phyloP scores from a whole-genome alignment of 345 rosid species.

The Anastatica hierochuntica region DNA sequence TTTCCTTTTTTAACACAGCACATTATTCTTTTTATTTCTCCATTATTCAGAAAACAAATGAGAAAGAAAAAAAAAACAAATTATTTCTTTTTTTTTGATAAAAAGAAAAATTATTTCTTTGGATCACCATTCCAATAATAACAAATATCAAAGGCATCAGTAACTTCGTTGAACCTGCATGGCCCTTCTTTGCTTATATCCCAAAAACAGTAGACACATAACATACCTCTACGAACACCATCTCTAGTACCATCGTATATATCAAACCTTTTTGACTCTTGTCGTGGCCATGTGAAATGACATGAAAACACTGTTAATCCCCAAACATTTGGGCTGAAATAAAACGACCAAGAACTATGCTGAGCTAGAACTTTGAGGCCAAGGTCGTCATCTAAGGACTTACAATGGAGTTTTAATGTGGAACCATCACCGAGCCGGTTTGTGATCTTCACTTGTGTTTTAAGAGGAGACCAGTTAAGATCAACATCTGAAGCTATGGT shows the following conservation, averaged over 20 bases:
- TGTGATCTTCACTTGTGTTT: conserved; percentile 12
- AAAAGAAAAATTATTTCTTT: not conserved
- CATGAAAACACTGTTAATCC: conserved; percentile 9
- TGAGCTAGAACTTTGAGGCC: conserved; percentile 4
- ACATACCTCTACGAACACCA: not conserved
- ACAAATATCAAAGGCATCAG: not conserved
- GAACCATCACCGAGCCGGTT: conserved; percentile 20
- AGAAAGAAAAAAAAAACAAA: too few species aligned
- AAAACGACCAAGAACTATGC: not conserved
- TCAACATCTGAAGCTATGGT: not conserved
- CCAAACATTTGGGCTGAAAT: conserved; percentile 9
- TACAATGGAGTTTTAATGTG: conserved; percentile 12
- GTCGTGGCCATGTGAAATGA: conserved; percentile 12
- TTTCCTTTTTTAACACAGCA: too few species aligned
- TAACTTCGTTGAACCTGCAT: conserved; percentile 1
- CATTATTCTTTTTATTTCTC: too few species aligned
- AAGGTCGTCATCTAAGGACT: conserved; percentile 10
- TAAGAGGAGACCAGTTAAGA: not conserved
- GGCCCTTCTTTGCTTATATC: conserved; percentile 14
- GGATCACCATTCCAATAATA: not conserved
- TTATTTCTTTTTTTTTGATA: too few species aligned
- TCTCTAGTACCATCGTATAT: conserved; percentile 18
- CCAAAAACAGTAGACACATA: conserved; percentile 18
- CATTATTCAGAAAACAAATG: too few species aligned
- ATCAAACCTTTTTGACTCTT: conserved; percentile 4